Conservation (phyloP, 225 moss, liverwort and hornwort genomes). For the Sphagnum tenellum region DNA sequence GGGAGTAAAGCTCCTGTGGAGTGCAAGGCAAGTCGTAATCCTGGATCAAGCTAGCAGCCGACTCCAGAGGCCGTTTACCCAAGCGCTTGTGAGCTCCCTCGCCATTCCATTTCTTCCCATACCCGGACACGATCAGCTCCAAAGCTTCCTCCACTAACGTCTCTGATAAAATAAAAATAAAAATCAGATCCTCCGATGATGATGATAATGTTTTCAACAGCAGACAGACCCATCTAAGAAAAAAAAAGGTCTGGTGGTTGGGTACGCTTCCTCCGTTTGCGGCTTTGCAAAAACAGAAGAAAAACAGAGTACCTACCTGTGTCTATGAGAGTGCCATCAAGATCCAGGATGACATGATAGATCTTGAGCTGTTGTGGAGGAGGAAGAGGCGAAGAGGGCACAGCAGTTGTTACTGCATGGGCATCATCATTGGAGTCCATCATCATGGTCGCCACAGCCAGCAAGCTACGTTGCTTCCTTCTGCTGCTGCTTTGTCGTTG, state of each 20-base stretch:
- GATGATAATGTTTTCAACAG: too few relatives aligned
- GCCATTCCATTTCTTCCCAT: constrained; percentile 72
- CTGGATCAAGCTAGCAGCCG: constrained; percentile 40
- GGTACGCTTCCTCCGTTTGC: too few relatives aligned
- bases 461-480: too few relatives aligned
- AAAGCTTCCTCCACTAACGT: constrained; percentile 24
- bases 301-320: constrained; percentile 26
- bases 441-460: too few relatives aligned
- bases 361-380: background rate
- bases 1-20: constrained; percentile 23
- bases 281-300: too few relatives aligned
- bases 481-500: too few relatives aligned
- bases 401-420: too few relatives aligned
- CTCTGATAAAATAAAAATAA: constrained; percentile 21
- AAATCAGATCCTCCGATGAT: too few relatives aligned
- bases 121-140: constrained; percentile 22
- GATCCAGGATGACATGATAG: constrained; percentile 52
- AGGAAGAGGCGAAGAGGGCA: too few relatives aligned
- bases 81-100: constrained; percentile 47
- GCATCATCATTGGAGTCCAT: too few relatives aligned
- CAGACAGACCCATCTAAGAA: too few relatives aligned
- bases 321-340: constrained; percentile 78
- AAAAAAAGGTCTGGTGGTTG: too few relatives aligned
- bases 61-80: constrained; percentile 58
- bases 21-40: constrained; percentile 51